Conservation (phyloP, 164 flowering plant species). For the Magnolia officinalis region DNA sequence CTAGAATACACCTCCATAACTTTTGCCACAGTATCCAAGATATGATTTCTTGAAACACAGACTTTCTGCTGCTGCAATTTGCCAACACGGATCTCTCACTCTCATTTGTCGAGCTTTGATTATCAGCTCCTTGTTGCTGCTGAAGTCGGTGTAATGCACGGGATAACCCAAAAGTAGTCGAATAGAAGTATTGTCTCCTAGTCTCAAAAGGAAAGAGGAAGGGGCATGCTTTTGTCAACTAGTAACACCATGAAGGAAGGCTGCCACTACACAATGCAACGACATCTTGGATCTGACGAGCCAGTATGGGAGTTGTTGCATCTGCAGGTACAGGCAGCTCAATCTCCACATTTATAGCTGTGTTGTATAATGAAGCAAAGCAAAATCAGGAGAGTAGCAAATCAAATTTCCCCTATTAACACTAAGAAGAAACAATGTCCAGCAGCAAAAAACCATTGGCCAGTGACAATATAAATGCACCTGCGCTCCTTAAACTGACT, state of each 20-base stretch:
- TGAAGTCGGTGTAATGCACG: conserved; percentile 91
- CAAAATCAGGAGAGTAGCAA: too few species aligned
- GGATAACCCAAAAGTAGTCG: conserved; percentile 95
- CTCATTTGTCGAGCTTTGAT: conserved; percentile 66
- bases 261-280: conserved; percentile 93
- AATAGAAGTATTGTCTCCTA: conserved; percentile 88
- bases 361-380: too few species aligned
- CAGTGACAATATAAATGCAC: too few species aligned
- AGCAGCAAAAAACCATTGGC: too few species aligned
- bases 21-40: conserved; percentile 92
- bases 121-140: conserved; percentile 91
- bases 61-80: conserved; percentile 93
- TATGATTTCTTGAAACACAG: conserved; percentile 86
- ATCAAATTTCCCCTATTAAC: too few species aligned
- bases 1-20: conserved; percentile 99
- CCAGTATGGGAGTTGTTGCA: conserved; percentile 68
- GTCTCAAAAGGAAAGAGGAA: conserved; percentile 97
- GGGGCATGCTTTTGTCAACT: conserved; percentile 93
- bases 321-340: too few species aligned
- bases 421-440: too few species aligned
- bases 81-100: conserved; percentile 80
- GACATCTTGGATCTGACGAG: conserved; percentile 93
- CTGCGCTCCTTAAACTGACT: too few species aligned
- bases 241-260: conserved; percentile 97
- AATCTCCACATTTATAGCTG: too few species aligned